Evolutionary conservation across 2,329 filamentous ascomycete species (phyloP).

Genomic region (Dactylellina cionopaga): DNA sequence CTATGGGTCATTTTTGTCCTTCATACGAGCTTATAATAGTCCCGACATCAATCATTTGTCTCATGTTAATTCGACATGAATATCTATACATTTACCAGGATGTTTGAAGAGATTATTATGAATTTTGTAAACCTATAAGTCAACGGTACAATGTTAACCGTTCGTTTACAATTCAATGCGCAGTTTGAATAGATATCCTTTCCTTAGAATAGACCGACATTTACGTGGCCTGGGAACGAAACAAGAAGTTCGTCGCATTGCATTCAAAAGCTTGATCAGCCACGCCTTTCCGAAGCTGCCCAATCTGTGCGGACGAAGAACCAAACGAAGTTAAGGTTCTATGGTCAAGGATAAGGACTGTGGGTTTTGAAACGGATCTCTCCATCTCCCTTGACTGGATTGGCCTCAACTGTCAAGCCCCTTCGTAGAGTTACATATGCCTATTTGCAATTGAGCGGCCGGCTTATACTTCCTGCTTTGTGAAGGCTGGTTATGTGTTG

Average conservation of each 20-base stretch:
- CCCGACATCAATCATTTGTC: too few relatives aligned
- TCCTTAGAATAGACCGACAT: background rate
- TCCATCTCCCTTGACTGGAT: background rate
- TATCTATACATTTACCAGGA: too few relatives aligned
- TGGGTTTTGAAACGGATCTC: conserved; percentile 5
- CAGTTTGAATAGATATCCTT: background rate
- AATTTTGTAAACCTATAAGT: too few relatives aligned
- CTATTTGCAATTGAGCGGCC: too few relatives aligned
- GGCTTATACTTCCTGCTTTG: background rate
- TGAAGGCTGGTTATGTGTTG: conserved; percentile 1
- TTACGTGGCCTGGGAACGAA: background rate
- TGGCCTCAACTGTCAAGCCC: background rate
- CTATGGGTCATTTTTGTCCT: too few relatives aligned
- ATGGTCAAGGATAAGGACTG: background rate
- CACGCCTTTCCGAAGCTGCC: conserved; percentile 40
- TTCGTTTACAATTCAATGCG: too few relatives aligned
- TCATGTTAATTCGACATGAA: too few relatives aligned
- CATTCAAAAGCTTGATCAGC: conserved; percentile 52
- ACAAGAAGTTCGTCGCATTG: conserved; percentile 22
- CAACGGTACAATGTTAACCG: too few relatives aligned
- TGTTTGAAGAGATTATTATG: too few relatives aligned
- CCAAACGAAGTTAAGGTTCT: conserved; percentile 1
- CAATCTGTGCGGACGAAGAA: conserved; percentile 1
- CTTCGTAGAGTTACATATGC: too few relatives aligned
- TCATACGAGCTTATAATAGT: too few relatives aligned